phyloP scores from a whole-genome alignment of 345 rosid genomes.

The Sapria himalayana region DNA sequence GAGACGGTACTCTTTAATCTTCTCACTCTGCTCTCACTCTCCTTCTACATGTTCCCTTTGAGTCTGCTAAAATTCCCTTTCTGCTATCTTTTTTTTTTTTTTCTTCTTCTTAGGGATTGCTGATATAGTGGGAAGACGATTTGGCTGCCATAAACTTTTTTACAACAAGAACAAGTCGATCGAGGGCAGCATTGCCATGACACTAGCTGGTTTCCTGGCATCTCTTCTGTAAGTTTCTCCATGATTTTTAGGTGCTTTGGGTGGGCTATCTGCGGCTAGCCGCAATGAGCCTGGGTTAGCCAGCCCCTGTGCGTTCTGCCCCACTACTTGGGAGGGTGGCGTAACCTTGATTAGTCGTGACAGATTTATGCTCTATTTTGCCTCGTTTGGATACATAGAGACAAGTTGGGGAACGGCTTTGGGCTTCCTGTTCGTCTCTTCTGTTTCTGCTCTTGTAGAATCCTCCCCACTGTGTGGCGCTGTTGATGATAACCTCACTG shows the following conservation, averaged over 20 bases:
- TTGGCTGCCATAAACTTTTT: conserved; percentile 49
- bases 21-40: too few relatives aligned
- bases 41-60: too few relatives aligned
- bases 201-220: conserved; percentile 42
- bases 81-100: background rate
- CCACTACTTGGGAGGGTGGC: too few relatives aligned
- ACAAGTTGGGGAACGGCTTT: conserved; percentile 25
- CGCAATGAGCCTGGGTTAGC: too few relatives aligned
- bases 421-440: conserved; percentile 44
- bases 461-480: conserved; percentile 61
- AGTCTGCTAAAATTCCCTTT: background rate
- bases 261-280: too few relatives aligned
- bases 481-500: conserved; percentile 84
- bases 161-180: conserved; percentile 63
- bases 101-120: conserved; percentile 41
- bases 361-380: conserved; percentile 60
- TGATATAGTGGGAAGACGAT: conserved; percentile 63
- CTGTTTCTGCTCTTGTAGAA: conserved; percentile 60
- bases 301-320: too few relatives aligned
- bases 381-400: conserved; percentile 40
- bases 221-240: conserved; percentile 29
- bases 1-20: conserved; percentile 67
- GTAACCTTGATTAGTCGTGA: too few relatives aligned
- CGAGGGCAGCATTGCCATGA: conserved; percentile 78
- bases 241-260: background rate